Conservation (phyloP, 164 flowering plant genomes). For the Umbilicus rupestris region DNA sequence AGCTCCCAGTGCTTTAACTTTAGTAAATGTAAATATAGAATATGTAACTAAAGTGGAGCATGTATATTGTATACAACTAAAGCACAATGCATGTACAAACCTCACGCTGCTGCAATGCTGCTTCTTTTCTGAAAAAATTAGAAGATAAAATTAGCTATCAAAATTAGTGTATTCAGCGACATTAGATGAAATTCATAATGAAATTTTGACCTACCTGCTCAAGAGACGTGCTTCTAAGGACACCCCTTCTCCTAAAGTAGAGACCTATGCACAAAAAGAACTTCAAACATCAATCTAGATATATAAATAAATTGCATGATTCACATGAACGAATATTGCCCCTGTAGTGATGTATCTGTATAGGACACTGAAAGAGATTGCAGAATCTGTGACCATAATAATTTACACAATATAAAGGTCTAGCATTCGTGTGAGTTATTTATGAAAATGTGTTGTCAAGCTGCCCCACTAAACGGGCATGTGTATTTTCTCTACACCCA, state of each 20-base stretch:
- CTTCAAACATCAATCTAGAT: neutral
- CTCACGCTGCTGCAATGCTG: conserved; percentile 80
- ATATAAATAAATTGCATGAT: neutral
- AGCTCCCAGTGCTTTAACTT: too few species aligned
- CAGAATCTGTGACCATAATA: too few species aligned
- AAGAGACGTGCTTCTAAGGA: conserved; percentile 70
- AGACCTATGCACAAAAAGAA: conserved; percentile 36
- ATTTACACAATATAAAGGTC: too few species aligned
- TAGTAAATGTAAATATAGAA: too few species aligned
- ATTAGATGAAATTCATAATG: conserved; percentile 1
- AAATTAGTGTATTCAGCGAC: neutral
- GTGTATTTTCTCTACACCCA: neutral
- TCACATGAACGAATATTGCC: neutral
- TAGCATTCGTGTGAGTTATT: too few species aligned
- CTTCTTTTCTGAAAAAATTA: conserved; percentile 65
- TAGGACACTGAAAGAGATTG: too few species aligned
- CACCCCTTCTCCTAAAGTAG: conserved; percentile 79
- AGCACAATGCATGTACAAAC: conserved; percentile 22
- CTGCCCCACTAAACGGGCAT: neutral
- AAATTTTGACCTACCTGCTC: conserved; percentile 48
- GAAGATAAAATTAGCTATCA: conserved; percentile 10
- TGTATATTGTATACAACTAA: neutral
- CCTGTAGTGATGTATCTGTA: too few species aligned
- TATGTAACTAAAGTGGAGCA: too few species aligned
- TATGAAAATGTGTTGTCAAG: too few species aligned